These are phyloP conservation scores for Cladorrhinum samala DNA, from an alignment of 495 filamentous ascomycete species.

Conservation along the genomic window DNA sequence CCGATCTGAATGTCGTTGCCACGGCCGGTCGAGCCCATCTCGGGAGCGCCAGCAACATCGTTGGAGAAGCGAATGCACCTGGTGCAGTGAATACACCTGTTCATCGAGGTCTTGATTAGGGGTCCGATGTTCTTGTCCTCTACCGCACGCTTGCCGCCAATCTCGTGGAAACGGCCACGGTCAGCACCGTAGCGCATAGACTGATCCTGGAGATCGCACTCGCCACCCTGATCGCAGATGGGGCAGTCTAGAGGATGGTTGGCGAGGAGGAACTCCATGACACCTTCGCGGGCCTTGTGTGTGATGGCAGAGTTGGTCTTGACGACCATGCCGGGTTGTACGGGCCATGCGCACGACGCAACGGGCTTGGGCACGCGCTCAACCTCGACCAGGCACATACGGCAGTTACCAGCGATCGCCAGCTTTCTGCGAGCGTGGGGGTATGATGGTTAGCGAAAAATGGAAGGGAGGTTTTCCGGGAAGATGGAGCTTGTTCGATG, in stretches of 20 bases:
- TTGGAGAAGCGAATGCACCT: slow-evolving; percentile 97
- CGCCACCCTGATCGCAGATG: slow-evolving; percentile 96
- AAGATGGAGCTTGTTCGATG: background rate
- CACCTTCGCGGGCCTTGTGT: slow-evolving; percentile 95
- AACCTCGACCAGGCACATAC: slow-evolving; percentile 98
- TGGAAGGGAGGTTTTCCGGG: slow-evolving; percentile 9
- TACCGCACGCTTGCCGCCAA: slow-evolving; percentile 88
- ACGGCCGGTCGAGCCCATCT: slow-evolving; percentile 87
- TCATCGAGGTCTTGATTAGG: slow-evolving; percentile 99
- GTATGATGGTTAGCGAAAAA: slow-evolving; percentile 28
- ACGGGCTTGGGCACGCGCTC: slow-evolving; percentile 93
- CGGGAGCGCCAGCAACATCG: slow-evolving; percentile 90
- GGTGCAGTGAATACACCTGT: slow-evolving; percentile 98
- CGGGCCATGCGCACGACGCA: slow-evolving; percentile 97
- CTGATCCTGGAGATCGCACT: slow-evolving; percentile 98
- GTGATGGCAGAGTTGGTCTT: slow-evolving; percentile 93
- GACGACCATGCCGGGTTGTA: slow-evolving; percentile 97
- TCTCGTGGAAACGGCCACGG: slow-evolving; percentile 92
- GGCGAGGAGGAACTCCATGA: slow-evolving; percentile 97
- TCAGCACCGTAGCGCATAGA: slow-evolving; percentile 98
- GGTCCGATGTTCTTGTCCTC: slow-evolving; percentile 99
- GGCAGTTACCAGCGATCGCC: slow-evolving; percentile 98
- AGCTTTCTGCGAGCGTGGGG: slow-evolving; percentile 70
- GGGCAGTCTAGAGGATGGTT: slow-evolving; percentile 98
- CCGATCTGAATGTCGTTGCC: slow-evolving; percentile 98